These are phyloP conservation scores for Taphrina communis DNA, from an alignment of 1,139 yeast genomes.

Conservation along the genomic window DNA sequence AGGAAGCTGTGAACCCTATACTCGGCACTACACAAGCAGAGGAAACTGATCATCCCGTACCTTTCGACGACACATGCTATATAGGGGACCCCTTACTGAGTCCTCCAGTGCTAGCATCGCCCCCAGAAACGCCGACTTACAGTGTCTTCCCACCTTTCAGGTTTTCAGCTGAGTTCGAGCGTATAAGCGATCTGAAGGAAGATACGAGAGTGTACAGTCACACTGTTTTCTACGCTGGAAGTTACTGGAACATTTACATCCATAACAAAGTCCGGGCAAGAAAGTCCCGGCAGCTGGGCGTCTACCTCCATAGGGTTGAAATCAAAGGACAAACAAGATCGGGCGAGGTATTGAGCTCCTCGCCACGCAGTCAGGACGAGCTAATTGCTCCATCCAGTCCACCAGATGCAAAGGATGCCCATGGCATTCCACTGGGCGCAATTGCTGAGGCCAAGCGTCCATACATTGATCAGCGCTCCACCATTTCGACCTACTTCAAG, in stretches of 20 bases:
- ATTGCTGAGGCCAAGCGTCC: constrained; percentile 44
- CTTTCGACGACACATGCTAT: constrained; percentile 34
- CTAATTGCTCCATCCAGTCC: neutral
- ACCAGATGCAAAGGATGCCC: constrained; percentile 30
- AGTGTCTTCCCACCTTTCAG: constrained; percentile 61
- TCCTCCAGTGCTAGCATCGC: constrained; percentile 11
- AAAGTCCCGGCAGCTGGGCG: constrained; percentile 60
- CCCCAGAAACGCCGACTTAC: constrained; percentile 40
- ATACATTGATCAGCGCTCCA: constrained; percentile 55
- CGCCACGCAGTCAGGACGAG: constrained; percentile 7
- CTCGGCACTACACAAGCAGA: constrained; percentile 27
- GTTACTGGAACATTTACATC: constrained; percentile 62
- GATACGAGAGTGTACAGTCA: constrained; percentile 59
- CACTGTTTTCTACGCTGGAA: constrained; percentile 64
- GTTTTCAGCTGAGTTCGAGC: constrained; percentile 60
- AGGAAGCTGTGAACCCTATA: constrained; percentile 1
- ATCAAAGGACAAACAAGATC: constrained; percentile 41
- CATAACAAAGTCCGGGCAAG: constrained; percentile 55
- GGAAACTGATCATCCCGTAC: constrained; percentile 31
- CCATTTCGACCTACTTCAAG: constrained; percentile 59
- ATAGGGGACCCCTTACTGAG: constrained; percentile 35
- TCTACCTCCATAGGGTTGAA: constrained; percentile 59
- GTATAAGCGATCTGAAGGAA: constrained; percentile 56
- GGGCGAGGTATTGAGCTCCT: constrained; percentile 41
- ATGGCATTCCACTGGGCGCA: constrained; percentile 13